Percentiles rank a stretch among this genome's conserved stretches.
These are phyloP conservation scores for Rhizodiscina lignyota DNA, from an alignment of 495 filamentous ascomycete genomes.

Conservation along the genomic window DNA sequence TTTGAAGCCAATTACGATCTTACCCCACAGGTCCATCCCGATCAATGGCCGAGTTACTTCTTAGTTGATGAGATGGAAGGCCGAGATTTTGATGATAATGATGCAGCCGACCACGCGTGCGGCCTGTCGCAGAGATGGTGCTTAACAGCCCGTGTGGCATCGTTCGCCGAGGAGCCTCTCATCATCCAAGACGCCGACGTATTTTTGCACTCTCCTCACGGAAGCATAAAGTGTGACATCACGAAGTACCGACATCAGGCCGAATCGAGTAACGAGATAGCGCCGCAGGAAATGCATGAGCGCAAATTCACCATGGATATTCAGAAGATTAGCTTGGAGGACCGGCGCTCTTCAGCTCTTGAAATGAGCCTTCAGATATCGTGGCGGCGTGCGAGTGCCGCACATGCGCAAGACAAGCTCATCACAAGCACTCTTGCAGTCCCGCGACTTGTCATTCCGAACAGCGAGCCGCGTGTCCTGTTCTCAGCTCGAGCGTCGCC, in stretches of 20 bases:
- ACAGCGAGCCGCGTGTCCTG: conserved; percentile 76
- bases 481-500: conserved; percentile 14
- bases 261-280: conserved; percentile 29
- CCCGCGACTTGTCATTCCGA: conserved; percentile 61
- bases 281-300: conserved; percentile 47
- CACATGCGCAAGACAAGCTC: conserved; percentile 17
- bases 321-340: conserved; percentile 61
- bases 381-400: conserved; percentile 43
- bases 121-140: conserved; percentile 74
- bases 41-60: conserved; percentile 79
- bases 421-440: conserved; percentile 50
- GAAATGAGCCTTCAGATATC: conserved; percentile 59
- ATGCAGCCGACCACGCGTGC: conserved; percentile 3
- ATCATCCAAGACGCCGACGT: conserved; percentile 47
- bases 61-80: conserved; percentile 19
- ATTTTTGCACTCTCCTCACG: conserved; percentile 34
- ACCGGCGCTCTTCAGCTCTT: conserved; percentile 51
- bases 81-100: too few species aligned
- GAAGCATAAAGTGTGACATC: conserved; percentile 32
- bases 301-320: conserved; percentile 53
- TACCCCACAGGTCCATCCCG: conserved; percentile 54
- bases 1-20: conserved; percentile 86
- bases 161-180: conserved; percentile 56
- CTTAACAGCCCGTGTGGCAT: conserved; percentile 53
- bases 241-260: conserved; percentile 21